Evolutionary conservation across 2,329 filamentous ascomycete species (phyloP).

Genomic region (Nakataea oryzae): DNA sequence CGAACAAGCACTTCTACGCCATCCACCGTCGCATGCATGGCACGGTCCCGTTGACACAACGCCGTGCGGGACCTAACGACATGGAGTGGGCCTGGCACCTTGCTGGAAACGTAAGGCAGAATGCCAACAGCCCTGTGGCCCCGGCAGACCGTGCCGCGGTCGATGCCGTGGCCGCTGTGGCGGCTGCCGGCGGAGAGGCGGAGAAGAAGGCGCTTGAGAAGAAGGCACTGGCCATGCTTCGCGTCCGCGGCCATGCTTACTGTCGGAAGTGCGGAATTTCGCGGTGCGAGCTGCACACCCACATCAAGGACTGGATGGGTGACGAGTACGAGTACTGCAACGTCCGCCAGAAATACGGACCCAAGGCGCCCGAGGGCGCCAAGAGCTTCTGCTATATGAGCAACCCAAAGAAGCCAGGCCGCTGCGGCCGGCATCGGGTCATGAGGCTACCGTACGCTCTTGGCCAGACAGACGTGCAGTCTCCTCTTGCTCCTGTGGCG

Average conservation of each 20-base stretch:
- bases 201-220: constrained; percentile 10
- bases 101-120: constrained; percentile 29
- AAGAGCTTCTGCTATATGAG: constrained; percentile 46
- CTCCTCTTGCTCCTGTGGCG: neutral
- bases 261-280: constrained; percentile 52
- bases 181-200: constrained; percentile 1
- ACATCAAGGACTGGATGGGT: constrained; percentile 51
- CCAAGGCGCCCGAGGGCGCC: constrained; percentile 31
- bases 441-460: constrained; percentile 15
- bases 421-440: constrained; percentile 45
- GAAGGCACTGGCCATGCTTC: constrained; percentile 31
- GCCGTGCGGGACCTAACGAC: constrained; percentile 50
- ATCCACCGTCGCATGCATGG: constrained; percentile 48
- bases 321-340: constrained; percentile 47
- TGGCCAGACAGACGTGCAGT: neutral
- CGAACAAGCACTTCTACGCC: constrained; percentile 45
- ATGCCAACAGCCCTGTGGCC: neutral
- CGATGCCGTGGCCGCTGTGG: constrained; percentile 4
- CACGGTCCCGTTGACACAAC: constrained; percentile 42
- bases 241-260: constrained; percentile 47
- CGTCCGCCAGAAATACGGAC: constrained; percentile 46
- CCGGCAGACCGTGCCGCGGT: constrained; percentile 1
- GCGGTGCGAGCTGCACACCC: constrained; percentile 53
- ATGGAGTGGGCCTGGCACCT: constrained; percentile 55
- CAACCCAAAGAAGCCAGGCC: constrained; percentile 45